phyloP scores from a whole-genome alignment of 805 yeast species.

The fission yeast (Schizosaccharomyces pombe) region ASM294v3 CU329670.1:3323001-3323500 shows the following conservation, averaged over 20 bases:
- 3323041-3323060: slow-evolving; percentile 85
- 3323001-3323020: slow-evolving; percentile 48
- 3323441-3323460: slow-evolving; percentile 48
- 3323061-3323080: slow-evolving; percentile 48
- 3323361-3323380: slow-evolving; percentile 60
- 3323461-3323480: slow-evolving; percentile 70
- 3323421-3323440: slow-evolving; percentile 30
- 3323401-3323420: slow-evolving; percentile 33
- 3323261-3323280: slow-evolving; percentile 45
- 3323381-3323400: slow-evolving; percentile 43
- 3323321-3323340: slow-evolving; percentile 60
- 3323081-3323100: slow-evolving; percentile 29
- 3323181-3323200: slow-evolving; percentile 28
- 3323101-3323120: slow-evolving; percentile 46
- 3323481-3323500: slow-evolving; percentile 83
- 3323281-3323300: slow-evolving; percentile 25
- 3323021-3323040: slow-evolving; percentile 62
- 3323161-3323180: slow-evolving; percentile 76
- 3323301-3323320: slow-evolving; percentile 68
- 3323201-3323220: slow-evolving; percentile 43
- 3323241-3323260: slow-evolving; percentile 77
- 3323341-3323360: slow-evolving; percentile 57
- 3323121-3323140: slow-evolving; percentile 19
- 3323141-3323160: slow-evolving; percentile 39
- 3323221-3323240: slow-evolving; percentile 76